phyloP scores from a whole-genome alignment of 2,329 filamentous ascomycete genomes.

The Furcasterigmium sp. region DNA sequence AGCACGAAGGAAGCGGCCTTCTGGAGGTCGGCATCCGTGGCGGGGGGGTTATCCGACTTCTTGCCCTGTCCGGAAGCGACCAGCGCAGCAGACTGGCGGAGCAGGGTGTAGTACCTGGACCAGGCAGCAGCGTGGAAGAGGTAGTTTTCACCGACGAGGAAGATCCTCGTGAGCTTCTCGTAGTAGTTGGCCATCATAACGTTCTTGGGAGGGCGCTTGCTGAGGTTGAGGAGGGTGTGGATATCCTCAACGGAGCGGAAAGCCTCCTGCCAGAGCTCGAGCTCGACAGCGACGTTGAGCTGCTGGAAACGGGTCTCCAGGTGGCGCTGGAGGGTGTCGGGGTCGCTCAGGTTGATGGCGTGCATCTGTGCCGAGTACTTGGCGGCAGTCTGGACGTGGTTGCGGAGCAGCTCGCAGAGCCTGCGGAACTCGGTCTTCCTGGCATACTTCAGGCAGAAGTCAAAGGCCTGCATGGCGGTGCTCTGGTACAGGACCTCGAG shows the following conservation, averaged over 20 bases:
- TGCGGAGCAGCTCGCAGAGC: slow-evolving; percentile 94
- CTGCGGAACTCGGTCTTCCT: slow-evolving; percentile 99
- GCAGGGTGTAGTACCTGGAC: slow-evolving; percentile 94
- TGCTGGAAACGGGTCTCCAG: slow-evolving; percentile 98
- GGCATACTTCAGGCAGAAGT: slow-evolving; percentile 97
- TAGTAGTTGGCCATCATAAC: slow-evolving; percentile 99
- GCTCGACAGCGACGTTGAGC: slow-evolving; percentile 93
- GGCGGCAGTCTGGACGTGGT: slow-evolving; percentile 97
- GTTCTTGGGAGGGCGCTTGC: slow-evolving; percentile 97
- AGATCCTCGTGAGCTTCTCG: slow-evolving; percentile 97
- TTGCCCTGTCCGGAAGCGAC: slow-evolving; percentile 80
- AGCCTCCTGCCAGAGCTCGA: slow-evolving; percentile 98
- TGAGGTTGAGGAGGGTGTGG: slow-evolving; percentile 92
- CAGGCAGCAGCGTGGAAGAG: slow-evolving; percentile 97
- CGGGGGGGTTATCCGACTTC: slow-evolving; percentile 91
- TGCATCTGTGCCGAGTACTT: slow-evolving; percentile 99
- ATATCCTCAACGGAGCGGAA: slow-evolving; percentile 99
- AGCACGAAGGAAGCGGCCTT: slow-evolving; percentile 95
- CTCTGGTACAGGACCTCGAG: slow-evolving; percentile 98
- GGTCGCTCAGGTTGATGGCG: slow-evolving; percentile 96
- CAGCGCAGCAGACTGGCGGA: slow-evolving; percentile 81
- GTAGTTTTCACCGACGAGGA: slow-evolving; percentile 98
- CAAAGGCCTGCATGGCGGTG: slow-evolving; percentile 96
- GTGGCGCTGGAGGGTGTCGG: slow-evolving; percentile 94
- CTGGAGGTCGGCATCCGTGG: slow-evolving; percentile 84